phyloP scores from a whole-genome alignment of 331 rosid species.

The Erythrophleum ivorense region DNA sequence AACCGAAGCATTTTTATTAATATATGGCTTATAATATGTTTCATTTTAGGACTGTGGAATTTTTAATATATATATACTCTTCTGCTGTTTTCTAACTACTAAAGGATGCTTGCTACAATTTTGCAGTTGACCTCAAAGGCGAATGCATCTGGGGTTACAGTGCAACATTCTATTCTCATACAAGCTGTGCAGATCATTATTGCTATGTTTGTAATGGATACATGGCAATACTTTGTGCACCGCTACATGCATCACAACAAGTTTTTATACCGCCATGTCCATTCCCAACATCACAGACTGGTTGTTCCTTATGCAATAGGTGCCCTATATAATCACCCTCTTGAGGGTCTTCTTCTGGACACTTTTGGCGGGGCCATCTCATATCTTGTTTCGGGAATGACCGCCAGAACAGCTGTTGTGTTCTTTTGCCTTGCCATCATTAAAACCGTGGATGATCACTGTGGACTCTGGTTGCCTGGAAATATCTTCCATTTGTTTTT shows the following conservation, averaged over 20 bases:
- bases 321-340: slow-evolving; percentile 69
- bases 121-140: slow-evolving; percentile 49
- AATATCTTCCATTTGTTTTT: slow-evolving; percentile 59
- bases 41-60: background rate
- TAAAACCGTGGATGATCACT: slow-evolving; percentile 70
- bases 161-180: slow-evolving; percentile 47
- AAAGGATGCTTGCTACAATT: background rate
- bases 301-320: slow-evolving; percentile 72
- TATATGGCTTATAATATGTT: background rate
- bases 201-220: slow-evolving; percentile 68
- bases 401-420: slow-evolving; percentile 58
- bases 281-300: slow-evolving; percentile 68
- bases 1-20: background rate
- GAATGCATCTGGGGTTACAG: slow-evolving; percentile 39
- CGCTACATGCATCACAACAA: slow-evolving; percentile 75
- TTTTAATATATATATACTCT: background rate
- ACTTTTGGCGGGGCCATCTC: slow-evolving; percentile 67
- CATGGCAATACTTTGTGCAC: slow-evolving; percentile 78
- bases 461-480: slow-evolving; percentile 70
- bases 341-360: slow-evolving; percentile 71
- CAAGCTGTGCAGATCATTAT: slow-evolving; percentile 56
- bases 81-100: background rate
- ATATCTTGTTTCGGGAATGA: slow-evolving; percentile 65
- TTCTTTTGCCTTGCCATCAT: slow-evolving; percentile 67
- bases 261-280: slow-evolving; percentile 63